Evolutionary conservation across 2,329 filamentous ascomycete genomes (phyloP).

Genomic region (Huntiella savannae): DNA sequence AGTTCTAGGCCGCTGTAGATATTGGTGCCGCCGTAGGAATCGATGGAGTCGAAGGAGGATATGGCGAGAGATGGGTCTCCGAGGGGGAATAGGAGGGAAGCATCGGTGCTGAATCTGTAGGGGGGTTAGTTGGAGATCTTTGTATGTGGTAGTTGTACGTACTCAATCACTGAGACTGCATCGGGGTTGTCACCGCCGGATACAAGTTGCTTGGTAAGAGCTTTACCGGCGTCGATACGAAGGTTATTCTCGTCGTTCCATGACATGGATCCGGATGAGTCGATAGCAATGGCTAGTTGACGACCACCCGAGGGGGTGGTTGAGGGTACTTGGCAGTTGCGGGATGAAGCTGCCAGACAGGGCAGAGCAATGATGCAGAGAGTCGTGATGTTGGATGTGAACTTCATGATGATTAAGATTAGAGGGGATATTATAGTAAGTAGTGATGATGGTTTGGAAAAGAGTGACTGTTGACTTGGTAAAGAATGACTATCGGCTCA

Average conservation of each 20-base stretch:
- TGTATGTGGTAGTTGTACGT: background rate
- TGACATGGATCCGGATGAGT: slow-evolving; percentile 13
- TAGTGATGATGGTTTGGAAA: background rate
- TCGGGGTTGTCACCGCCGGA: slow-evolving; percentile 11
- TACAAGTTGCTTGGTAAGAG: slow-evolving; percentile 12
- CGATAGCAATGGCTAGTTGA: slow-evolving; percentile 13
- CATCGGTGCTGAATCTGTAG: slow-evolving; percentile 12
- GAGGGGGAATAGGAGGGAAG: slow-evolving; percentile 12
- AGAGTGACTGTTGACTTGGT: background rate
- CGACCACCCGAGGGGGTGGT: slow-evolving; percentile 12
- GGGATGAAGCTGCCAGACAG: background rate
- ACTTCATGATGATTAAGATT: background rate
- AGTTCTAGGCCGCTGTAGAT: slow-evolving; percentile 13
- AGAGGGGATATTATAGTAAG: background rate
- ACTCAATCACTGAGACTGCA: slow-evolving; percentile 13
- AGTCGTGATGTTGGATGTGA: background rate
- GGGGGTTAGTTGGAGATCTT: background rate
- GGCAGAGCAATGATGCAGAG: background rate
- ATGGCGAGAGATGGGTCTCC: slow-evolving; percentile 11
- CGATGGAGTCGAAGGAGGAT: slow-evolving; percentile 12
- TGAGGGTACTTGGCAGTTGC: background rate
- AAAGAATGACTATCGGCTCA: background rate
- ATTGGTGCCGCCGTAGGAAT: slow-evolving; percentile 12
- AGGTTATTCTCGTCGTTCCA: slow-evolving; percentile 12
- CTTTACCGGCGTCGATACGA: slow-evolving; percentile 12